Percentiles rank a stretch among this genome's conserved stretches.
These are phyloP conservation scores for Talaromyces ruber DNA, from an alignment of 495 filamentous ascomycete species.

Conservation along the genomic window DNA sequence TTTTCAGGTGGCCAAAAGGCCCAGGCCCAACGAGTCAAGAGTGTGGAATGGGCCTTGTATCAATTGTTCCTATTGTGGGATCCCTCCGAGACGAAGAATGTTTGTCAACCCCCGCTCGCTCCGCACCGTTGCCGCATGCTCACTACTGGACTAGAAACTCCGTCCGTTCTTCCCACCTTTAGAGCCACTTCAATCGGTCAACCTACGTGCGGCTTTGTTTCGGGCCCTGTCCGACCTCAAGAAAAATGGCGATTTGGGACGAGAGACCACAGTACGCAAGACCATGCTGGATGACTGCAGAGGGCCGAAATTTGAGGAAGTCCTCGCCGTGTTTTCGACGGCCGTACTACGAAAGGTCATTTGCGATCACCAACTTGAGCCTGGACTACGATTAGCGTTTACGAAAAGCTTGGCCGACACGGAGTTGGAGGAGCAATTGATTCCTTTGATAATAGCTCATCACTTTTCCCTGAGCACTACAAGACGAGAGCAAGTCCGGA, in stretches of 20 bases:
- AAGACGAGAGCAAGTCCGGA: conserved; percentile 27
- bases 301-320: conserved; percentile 71
- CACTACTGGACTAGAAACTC: conserved; percentile 54
- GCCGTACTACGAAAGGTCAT: conserved; percentile 65
- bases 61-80: conserved; percentile 78
- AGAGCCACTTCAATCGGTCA: conserved; percentile 79
- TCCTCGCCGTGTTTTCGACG: conserved; percentile 71
- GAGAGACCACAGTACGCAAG: conserved; percentile 71
- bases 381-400: conserved; percentile 52
- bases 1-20: conserved; percentile 63
- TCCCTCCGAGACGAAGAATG: conserved; percentile 59
- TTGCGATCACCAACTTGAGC: conserved; percentile 32
- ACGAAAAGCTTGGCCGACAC: conserved; percentile 46
- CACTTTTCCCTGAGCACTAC: conserved; percentile 48
- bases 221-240: conserved; percentile 70
- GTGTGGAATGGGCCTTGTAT: conserved; percentile 78
- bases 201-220: conserved; percentile 79
- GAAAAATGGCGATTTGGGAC: conserved; percentile 73
- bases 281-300: conserved; percentile 91
- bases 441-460: conserved; percentile 66
- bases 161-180: conserved; percentile 82
- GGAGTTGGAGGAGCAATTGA: conserved; percentile 49
- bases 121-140: background rate
- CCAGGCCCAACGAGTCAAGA: conserved; percentile 68
- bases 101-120: conserved; percentile 22